phyloP scores from a whole-genome alignment of 768 basidiomycete species.

The Tephrocybe sp. region DNA sequence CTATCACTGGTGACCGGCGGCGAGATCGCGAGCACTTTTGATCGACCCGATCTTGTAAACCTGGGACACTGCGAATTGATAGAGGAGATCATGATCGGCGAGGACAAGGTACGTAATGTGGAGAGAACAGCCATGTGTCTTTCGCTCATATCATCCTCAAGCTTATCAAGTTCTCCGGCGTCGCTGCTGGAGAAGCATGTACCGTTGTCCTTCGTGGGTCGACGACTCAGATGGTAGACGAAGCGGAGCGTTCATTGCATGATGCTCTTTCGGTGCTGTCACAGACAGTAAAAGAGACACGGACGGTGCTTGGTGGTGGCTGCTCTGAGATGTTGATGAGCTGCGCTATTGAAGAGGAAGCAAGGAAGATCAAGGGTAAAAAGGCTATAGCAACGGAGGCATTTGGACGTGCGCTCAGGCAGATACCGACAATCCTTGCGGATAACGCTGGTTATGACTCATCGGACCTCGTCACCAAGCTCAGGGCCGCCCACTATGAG shows the following conservation, averaged over 20 bases:
- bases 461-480: conserved; percentile 86
- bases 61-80: conserved; percentile 93
- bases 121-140: background rate
- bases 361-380: conserved; percentile 85
- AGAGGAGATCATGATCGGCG: conserved; percentile 99
- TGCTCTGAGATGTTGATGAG: conserved; percentile 99
- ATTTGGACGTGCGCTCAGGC: conserved; percentile 84
- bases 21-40: conserved; percentile 96
- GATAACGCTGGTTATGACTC: conserved; percentile 99
- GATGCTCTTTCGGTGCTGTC: conserved; percentile 97
- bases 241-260: conserved; percentile 96
- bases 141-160: conserved; percentile 28
- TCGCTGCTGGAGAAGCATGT: conserved; percentile 96
- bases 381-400: conserved; percentile 95
- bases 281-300: conserved; percentile 96
- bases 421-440: conserved; percentile 95
- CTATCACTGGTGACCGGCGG: conserved; percentile 96
- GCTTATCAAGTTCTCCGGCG: conserved; percentile 99
- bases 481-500: conserved; percentile 94
- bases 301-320: conserved; percentile 92
- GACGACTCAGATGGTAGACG: conserved; percentile 98
- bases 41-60: conserved; percentile 88
- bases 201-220: conserved; percentile 97
- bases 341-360: conserved; percentile 88
- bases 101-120: conserved; percentile 78